These are phyloP conservation scores for Trifolium subterraneum DNA, from an alignment of 306 rosid genomes.

Conservation along the genomic window DNA sequence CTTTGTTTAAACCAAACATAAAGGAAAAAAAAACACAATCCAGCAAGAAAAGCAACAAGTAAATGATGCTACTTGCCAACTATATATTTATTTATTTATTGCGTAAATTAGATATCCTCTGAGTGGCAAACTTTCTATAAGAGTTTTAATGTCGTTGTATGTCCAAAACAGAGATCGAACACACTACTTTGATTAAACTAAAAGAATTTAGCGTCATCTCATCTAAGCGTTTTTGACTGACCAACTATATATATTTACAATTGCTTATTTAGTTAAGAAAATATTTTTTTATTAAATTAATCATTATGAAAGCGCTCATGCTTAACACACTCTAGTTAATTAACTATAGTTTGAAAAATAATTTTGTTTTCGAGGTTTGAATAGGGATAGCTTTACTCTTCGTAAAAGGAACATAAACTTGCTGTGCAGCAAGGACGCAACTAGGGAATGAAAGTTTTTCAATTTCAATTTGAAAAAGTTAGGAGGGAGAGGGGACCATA, in stretches of 20 bases:
- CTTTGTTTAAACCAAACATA: not conserved
- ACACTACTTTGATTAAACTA: no score
- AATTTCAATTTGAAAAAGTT: constrained; percentile 39
- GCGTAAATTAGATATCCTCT: no score
- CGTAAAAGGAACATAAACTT: constrained; percentile 42
- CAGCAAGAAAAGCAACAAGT: constrained; percentile 38
- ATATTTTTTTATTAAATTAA: no score
- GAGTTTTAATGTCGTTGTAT: no score
- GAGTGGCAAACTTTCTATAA: no score
- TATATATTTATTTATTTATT: constrained; percentile 32
- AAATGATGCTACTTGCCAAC: constrained; percentile 61
- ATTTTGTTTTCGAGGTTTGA: constrained; percentile 40
- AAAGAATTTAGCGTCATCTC: no score
- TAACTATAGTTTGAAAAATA: not conserved
- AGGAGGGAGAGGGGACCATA: constrained; percentile 69
- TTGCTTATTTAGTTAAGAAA: no score
- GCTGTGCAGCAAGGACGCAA: constrained; percentile 44
- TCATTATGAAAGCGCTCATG: not conserved
- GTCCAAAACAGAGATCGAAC: no score
- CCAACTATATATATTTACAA: no score
- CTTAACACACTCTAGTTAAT: not conserved
- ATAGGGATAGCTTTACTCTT: constrained; percentile 40
- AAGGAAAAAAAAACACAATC: no score
- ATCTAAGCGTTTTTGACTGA: no score
- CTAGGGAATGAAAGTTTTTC: constrained; percentile 60